Base-by-base conservation (phyloP, 495 filamentous ascomycete species). In the Talaromyces liani region DNA sequence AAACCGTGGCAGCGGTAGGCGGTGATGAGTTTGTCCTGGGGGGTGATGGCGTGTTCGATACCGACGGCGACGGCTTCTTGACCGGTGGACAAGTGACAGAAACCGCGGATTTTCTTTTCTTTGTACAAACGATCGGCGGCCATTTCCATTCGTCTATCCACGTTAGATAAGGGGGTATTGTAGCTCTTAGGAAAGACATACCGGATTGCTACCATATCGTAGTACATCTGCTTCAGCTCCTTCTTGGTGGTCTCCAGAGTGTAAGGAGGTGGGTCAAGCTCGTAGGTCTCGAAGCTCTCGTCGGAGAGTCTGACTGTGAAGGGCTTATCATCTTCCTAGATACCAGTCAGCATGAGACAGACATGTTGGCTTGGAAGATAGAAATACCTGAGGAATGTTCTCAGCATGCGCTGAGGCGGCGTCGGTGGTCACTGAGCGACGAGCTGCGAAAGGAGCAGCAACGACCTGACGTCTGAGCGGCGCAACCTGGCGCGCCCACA, bases 131-230 rank as follows among this genome's bases (percentile, higher is more conserved):
- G 85, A 71, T 98, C 93, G 79, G 93, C 91, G 66, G 92, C 93
- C 94, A 98, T 96, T 76, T 98, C 94, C 94, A 98, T 96, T 72
- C 95, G 95, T 75, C 94, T n/a, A n/a, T n/a, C n/a, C n/a, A n/a
- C n/a, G n/a, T n/a, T n/a, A n/a, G n/a, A n/a, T n/a, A n/a, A n/a
- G n/a, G n/a, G n/a, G n/a, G n/a, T n/a, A n/a, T n/a, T n/a, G n/a
- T n/a, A n/a, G n/a, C n/a, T n/a, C n/a, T n/a, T n/a, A n/a, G n/a
- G n/a, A n/a, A n/a, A n/a, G n/a, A n/a, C 53, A n/a, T 89, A 96
- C 93, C 93, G 83, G 69, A 93, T 87, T 57, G 86, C 79, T 39
- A 98, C 94, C 95, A 98, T 98, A 74, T 98, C 92, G 73, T 86
- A 85, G 83, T 98, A 98, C 88, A 98, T 97, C 85, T 94, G 83